Conservation (phyloP, 192 early-diverging fungal species). For the Backusella australiensis region DNA sequence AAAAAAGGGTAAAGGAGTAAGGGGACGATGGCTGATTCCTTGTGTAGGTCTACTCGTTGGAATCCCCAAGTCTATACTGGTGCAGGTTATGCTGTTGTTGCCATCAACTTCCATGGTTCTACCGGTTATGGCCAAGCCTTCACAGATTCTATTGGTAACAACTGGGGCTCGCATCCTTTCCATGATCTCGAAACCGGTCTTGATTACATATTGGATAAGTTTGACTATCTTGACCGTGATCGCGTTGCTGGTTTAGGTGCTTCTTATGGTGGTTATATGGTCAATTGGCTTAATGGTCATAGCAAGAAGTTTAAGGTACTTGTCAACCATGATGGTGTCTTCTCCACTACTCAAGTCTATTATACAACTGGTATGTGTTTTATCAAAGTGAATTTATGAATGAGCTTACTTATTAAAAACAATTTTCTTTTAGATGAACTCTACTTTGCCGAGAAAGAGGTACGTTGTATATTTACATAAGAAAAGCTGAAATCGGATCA, state of each 20-base stretch:
- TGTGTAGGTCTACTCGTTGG: constrained; percentile 54
- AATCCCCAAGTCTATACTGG: constrained; percentile 73
- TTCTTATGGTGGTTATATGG: constrained; percentile 74
- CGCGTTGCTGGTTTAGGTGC: constrained; percentile 68
- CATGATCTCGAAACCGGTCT: constrained; percentile 73
- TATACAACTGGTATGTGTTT: constrained; percentile 50
- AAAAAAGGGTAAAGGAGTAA: not conserved
- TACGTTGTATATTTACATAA: constrained; percentile 13
- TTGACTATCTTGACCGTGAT: constrained; percentile 51
- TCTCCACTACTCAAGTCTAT: constrained; percentile 55
- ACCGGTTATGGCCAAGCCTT: constrained; percentile 79
- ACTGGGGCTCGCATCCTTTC: constrained; percentile 80
- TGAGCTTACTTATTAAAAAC: not conserved
- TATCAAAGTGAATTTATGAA: not conserved
- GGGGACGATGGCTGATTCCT: too few species aligned
- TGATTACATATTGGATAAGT: constrained; percentile 54
- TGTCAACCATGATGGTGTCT: constrained; percentile 70
- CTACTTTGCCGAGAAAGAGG: constrained; percentile 76
- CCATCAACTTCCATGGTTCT: constrained; percentile 78
- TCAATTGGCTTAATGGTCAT: constrained; percentile 84
- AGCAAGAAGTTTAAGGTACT: constrained; percentile 61
- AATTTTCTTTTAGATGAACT: constrained; percentile 57
- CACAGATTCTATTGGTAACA: constrained; percentile 64
- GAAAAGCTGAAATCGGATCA: not conserved
- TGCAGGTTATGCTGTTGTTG: constrained; percentile 67